Base-by-base conservation (phyloP, 306 rosid genomes). In the Senna tora region DNA sequence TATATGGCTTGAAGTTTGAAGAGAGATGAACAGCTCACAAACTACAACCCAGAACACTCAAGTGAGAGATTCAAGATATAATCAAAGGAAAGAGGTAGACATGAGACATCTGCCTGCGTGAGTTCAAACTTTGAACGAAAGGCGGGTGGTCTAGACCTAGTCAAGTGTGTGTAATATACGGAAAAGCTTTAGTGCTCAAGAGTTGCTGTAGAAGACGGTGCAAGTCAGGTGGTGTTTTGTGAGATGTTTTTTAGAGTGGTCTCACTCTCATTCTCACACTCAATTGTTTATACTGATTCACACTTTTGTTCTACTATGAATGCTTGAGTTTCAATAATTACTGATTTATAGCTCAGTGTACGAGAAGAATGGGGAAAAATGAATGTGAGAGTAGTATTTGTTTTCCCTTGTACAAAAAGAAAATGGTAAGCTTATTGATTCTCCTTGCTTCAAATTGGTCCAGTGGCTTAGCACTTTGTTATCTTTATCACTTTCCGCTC, bases 1-100 rank as follows among this genome's bases (percentile, higher is more conserved):
- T 77, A 71, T 52, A n/a, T n/a, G n/a, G n/a, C n/a, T n/a, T n/a
- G n/a, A n/a, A 15, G 77, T 67, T 74, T 80, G 87, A 82, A 80
- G 87, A 61, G 80, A 75, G 83, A 63, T 47, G 67, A 74, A 45
- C 42, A 54, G 81, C 77, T 74, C 84, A 56, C 78, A 75, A 53
- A 45, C 76, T 46, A 22, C 52, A 36, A 49, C 63, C 73, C 50
- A 57, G 65, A 67, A 79, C 67, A 71, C 74, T 75, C 62, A 49
- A 68, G 30, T 10, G 59, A 34, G 74, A 73, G 75, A 34, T 19
- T 61, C 55, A 9, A 46, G 75, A 52, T 16, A 21, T 19, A 55
- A 67, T 39, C 73, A 14, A 43, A 60, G 45, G 19, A 38, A 22
- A 72, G 34, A 21, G 72, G 15, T 49, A 63, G 58, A 38, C 75